Evolutionary conservation across 345 rosid species (phyloP), one percentile per base, ranked within the genome.

Genomic region (Populus nigra): DNA sequence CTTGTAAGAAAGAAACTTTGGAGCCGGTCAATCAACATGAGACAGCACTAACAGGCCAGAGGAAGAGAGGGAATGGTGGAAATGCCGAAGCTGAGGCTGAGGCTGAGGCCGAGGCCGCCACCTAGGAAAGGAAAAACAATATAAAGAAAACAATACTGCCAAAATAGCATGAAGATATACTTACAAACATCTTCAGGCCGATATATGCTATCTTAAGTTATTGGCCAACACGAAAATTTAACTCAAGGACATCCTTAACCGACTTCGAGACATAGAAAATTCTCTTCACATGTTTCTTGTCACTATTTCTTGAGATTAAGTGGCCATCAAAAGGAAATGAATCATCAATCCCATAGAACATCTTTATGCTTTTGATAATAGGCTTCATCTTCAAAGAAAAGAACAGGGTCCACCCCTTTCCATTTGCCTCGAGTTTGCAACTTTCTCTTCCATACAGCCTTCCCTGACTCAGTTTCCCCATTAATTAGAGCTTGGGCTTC

Each of bases 141-240:
- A 36, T 17, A 22, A 0, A 3, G 8, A 10, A 41, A 38, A 29
- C 1, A 45, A 47, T 36, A 68, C 25, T 65, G 61, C 1, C 33
- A 35, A 17, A 33, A 39, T 49, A 53, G 35, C 68, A 3, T 17
- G 63, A 15, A 49, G n/a, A 61, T 47, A 4, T 61, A 88, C 98
- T 91, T 86, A 91, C 98, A 94, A 96, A 96, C 93, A 96, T 94
- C 86, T 96, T 91, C 74, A 96, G 84, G 86, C 99, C 98, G 18
- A 94, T 88, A 22, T 97, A 96, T 74, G 98, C 83, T 23, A 96
- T 89, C 89, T 96, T 96, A 68, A 96, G 91, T 83, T 86, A 93
- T 86, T 91, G 90, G 33, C 95, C 98, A 81, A 83, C 92, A 43
- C 68, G 82, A 80, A 87, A 85, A 83, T 96, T 96, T 73, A 94